Evolutionary conservation across 2,329 filamentous ascomycete genomes (phyloP), one percentile per base, ranked within the genome.

Genomic region (Diaporthe sp.): DNA sequence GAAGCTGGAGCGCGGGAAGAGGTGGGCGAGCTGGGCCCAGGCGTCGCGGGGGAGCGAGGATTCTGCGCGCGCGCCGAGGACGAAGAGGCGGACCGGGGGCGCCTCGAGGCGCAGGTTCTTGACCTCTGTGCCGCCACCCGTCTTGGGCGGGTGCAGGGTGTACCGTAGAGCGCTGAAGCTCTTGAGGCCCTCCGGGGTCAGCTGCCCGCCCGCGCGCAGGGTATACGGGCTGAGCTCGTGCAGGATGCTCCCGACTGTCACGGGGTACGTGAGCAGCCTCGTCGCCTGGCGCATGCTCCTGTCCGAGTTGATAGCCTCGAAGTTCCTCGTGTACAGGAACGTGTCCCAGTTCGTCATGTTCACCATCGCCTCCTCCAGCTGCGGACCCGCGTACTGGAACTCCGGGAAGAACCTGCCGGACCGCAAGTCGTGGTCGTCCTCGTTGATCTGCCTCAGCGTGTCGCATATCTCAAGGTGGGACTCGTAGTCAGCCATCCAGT

Each of bases 341-440:
- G 97, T 98, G 84, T 99, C 97, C 97, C 97, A 99, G 84, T 97
- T 99, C 58, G 94, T 98, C 94, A 99, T 96, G 85, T 99, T 99
- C 79, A 98, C 92, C 79, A 97, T 89, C 46, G 95, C 94, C 83
- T 98, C 96, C 78, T 98, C 96, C 83, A 98, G 92, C 86, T 98
- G 96, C 73, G 93, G 89, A 19, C 94, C 94, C 0, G 97, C 95
- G 82, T 98, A 98, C 77, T 96, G 92, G 81, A 98, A 98, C 84
- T 99, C 97, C 19, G 94, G 93, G 84, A 99, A 99, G 84, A 95
- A 94, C 39, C 97, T 91, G 4, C 97, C 97, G 25, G 95, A 98
- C 70, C 94, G 90, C 79, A 99, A 86, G 83, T 99, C 97, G 82
- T 99, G 97, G 80, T 99, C 97, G 82, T 99, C 97, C 86, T 99